Evolutionary conservation across 2,329 filamentous ascomycete genomes (phyloP), one percentile per base, ranked within the genome.

Genomic region (Fusarium hainanense): DNA sequence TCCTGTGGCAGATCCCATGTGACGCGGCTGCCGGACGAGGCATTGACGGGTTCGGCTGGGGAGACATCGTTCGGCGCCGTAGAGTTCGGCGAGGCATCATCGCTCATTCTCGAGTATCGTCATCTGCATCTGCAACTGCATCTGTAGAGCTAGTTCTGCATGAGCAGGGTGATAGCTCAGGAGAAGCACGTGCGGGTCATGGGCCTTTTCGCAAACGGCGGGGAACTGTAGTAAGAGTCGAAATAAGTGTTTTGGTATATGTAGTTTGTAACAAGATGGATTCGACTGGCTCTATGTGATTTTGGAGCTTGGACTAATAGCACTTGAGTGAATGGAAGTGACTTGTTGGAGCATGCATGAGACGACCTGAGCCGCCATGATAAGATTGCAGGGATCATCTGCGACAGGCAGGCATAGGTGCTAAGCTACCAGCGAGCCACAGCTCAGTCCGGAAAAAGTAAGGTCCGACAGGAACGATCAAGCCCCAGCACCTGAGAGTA

Each of bases 91-190:
- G 80, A 77, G 73, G 80, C 77, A 80, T 85, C 84, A 85, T 85
- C 77, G 83, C 81, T 85, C 84, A 86, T 86, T 80, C 81, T 83
- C 76, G 78, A 72, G 68, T 71, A 68, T 77, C 75, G 76, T 78
- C 78, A 78, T 79, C 70, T 73, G 75, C 66, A 71, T 64, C 51
- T 58, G 61, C 59, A 64, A 46, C 58, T 61, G 71, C 58, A 72
- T 52, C 34, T 52, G 62, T 65, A 60, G 73, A 75, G 75, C 69
- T 70, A 67, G 67, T 67, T 69, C 72, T 74, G 73, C 77, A 78
- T 72, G 70, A 74, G 77, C 77, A 78, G 74, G 67, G 48, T 48
- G 52, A 44, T 20, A 69, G 72, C 72, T 75, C 69, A 74, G 54
- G 63, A 72, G 52, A 61, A 74, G 69, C 62, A 70, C 58, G 70